A percentile compares a stretch with the other conserved stretches of the same genome.
Evolutionary conservation across 2,329 filamentous ascomycete species (phyloP).

Genomic region (Calonectria pauciramosa): DNA sequence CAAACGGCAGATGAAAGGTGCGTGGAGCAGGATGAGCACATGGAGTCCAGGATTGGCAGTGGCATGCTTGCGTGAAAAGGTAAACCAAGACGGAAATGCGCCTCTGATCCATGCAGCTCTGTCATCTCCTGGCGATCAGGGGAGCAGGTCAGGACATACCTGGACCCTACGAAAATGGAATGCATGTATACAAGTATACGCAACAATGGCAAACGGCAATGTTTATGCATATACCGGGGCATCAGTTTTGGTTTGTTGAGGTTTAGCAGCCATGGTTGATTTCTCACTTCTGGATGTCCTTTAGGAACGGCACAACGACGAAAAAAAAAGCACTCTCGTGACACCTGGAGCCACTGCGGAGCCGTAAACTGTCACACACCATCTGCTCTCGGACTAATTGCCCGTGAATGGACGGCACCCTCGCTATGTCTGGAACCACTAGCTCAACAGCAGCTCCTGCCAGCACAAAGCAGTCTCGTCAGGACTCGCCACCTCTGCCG

Average conservation of each 20-base stretch:
- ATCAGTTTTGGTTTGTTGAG: constrained; percentile 1
- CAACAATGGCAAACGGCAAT: background rate
- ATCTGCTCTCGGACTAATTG: background rate
- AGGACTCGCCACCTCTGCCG: constrained; percentile 52
- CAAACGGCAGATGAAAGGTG: background rate
- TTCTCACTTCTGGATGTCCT: background rate
- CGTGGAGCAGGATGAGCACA: background rate
- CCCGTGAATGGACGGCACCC: constrained; percentile 35
- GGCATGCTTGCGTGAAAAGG: background rate
- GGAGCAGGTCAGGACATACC: background rate
- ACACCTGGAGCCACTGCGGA: background rate
- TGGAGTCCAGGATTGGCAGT: background rate
- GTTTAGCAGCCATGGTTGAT: background rate
- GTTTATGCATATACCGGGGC: constrained; percentile 16
- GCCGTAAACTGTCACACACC: background rate
- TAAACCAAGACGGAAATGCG: background rate
- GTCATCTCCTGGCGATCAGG: background rate
- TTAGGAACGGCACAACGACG: constrained; percentile 6
- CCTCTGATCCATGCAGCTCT: background rate
- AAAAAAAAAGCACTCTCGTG: constrained; percentile 14
- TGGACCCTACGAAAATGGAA: background rate
- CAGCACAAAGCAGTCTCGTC: constrained; percentile 34
- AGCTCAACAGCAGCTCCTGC: constrained; percentile 14
- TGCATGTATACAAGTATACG: background rate
- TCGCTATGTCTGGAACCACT: constrained; percentile 33